Conservation (phyloP, 306 rosid species). For the Trifolium repens region DNA sequence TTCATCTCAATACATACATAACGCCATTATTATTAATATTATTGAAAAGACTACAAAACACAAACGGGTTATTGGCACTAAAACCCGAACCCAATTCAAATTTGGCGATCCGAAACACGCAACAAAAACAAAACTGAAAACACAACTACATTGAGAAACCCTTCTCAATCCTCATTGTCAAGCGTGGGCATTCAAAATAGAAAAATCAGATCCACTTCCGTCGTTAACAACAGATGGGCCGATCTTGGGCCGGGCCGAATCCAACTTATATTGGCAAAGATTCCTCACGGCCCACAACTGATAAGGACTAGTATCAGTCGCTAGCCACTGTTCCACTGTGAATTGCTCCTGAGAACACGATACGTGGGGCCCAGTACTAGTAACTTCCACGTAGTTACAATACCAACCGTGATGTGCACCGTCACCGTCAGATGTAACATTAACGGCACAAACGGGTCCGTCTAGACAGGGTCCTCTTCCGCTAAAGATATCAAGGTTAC, state of each 20-base stretch:
- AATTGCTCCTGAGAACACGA: constrained; percentile 55
- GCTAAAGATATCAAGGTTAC: constrained; percentile 88
- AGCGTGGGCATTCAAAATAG: constrained; percentile 28
- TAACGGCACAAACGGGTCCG: constrained; percentile 69
- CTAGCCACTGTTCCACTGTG: constrained; percentile 85
- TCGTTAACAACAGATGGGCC: not conserved
- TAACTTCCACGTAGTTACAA: constrained; percentile 79
- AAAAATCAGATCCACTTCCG: constrained; percentile 34
- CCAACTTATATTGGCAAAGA: constrained; percentile 42
- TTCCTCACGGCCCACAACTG: constrained; percentile 58
- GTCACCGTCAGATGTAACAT: constrained; percentile 79
- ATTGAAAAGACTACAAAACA: constrained; percentile 16
- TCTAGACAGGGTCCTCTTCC: constrained; percentile 70
- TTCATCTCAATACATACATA: too few relatives aligned
- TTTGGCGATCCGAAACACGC: not conserved
- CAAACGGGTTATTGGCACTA: not conserved
- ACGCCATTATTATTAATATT: too few relatives aligned
- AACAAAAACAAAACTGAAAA: not conserved
- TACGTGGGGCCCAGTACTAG: constrained; percentile 63
- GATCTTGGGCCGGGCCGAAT: constrained; percentile 32
- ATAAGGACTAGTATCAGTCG: constrained; percentile 69
- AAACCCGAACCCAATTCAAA: constrained; percentile 30
- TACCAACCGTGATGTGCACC: constrained; percentile 91
- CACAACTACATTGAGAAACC: not conserved
- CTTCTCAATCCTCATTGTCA: not conserved